Evolutionary conservation across 768 basidiomycete species (phyloP).

Genomic region (Panus rudis): DNA sequence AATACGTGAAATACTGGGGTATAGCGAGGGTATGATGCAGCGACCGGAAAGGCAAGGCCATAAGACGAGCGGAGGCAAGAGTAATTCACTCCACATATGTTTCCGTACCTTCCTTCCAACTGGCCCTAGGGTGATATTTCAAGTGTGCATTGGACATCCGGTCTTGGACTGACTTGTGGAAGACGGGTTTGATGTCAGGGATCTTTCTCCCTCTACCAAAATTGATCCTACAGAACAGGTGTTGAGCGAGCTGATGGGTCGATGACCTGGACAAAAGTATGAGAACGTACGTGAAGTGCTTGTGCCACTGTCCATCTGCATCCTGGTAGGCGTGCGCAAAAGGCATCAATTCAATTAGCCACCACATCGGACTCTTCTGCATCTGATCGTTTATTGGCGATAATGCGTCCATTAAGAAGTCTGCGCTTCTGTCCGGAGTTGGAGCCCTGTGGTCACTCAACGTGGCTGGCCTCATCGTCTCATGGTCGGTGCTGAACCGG

Average conservation of each 20-base stretch:
- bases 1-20: no score
- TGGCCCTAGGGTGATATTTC: constrained; percentile 54
- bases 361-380: constrained; percentile 43
- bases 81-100: constrained; percentile 38
- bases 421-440: neutral
- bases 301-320: constrained; percentile 44
- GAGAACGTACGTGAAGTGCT: constrained; percentile 43
- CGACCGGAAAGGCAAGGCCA: no score
- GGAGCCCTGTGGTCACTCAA: no score
- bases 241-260: no score
- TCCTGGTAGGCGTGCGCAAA: constrained; percentile 53
- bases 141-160: constrained; percentile 42
- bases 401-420: constrained; percentile 31
- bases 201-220: constrained; percentile 53
- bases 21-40: no score
- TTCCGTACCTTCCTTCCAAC: constrained; percentile 40
- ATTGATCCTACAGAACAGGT: constrained; percentile 50
- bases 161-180: constrained; percentile 58
- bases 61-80: no score
- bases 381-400: constrained; percentile 51
- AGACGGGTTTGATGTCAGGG: constrained; percentile 37
- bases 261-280: neutral
- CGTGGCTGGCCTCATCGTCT: no score
- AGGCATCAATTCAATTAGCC: constrained; percentile 67
- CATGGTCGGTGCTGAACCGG: no score